phyloP scores from a whole-genome alignment of 1,284 basidiomycete species.

The Dichomitus squalens region DNA sequence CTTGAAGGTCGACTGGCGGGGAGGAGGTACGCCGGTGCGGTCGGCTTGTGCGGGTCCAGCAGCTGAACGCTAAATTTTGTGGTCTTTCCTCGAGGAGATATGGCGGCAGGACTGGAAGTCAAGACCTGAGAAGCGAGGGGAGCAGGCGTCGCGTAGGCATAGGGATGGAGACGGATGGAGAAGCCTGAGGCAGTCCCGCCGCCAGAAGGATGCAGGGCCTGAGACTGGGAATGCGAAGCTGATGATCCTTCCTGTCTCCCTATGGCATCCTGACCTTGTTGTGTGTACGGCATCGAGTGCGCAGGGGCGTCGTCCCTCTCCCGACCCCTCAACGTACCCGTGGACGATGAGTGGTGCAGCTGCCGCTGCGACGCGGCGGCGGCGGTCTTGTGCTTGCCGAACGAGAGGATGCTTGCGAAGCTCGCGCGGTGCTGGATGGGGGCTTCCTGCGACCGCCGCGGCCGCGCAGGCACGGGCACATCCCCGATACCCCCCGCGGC shows the following conservation, averaged over 20 bases:
- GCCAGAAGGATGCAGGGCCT: neutral
- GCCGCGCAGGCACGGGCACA: constrained; percentile 48
- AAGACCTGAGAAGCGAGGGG: constrained; percentile 19
- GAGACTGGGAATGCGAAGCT: constrained; percentile 23
- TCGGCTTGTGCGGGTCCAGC: constrained; percentile 21
- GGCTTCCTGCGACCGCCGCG: constrained; percentile 28
- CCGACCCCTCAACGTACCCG: constrained; percentile 19
- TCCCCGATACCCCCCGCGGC: constrained; percentile 59
- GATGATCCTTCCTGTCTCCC: neutral
- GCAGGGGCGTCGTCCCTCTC: neutral
- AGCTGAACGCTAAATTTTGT: constrained; percentile 25
- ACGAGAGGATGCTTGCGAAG: constrained; percentile 51
- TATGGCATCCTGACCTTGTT: neutral
- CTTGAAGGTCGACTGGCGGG: constrained; percentile 20
- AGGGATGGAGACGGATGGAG: constrained; percentile 44
- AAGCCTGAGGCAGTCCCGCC: neutral
- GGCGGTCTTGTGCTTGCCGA: constrained; percentile 33
- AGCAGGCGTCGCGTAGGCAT: constrained; percentile 47
- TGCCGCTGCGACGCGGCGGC: constrained; percentile 22
- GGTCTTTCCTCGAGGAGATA: neutral
- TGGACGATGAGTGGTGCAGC: constrained; percentile 25
- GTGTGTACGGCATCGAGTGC: neutral
- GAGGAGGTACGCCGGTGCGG: constrained; percentile 28
- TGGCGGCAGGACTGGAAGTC: constrained; percentile 18
- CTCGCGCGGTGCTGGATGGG: constrained; percentile 41